Percentiles rank a stretch among this genome's conserved stretches.
Conservation (phyloP, 768 basidiomycete species). For the Suillus fuscotomentosus region DNA sequence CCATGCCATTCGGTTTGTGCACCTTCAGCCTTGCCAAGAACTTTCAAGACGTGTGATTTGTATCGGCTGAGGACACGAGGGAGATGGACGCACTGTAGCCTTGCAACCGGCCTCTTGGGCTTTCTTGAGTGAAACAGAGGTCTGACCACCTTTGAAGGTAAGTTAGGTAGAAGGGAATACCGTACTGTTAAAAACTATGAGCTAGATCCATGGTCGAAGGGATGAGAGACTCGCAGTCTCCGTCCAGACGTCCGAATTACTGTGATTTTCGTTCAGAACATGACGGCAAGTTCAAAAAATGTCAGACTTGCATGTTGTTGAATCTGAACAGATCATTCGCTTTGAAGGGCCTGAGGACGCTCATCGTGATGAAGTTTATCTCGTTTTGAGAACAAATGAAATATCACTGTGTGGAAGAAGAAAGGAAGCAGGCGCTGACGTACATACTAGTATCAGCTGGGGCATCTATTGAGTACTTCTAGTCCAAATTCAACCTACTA, state of each 20-base stretch:
- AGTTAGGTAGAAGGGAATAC: constrained; percentile 82
- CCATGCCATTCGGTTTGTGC: constrained; percentile 78
- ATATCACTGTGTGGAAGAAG: background rate
- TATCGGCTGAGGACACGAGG: constrained; percentile 4
- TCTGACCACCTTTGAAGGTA: constrained; percentile 94
- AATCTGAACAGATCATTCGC: constrained; percentile 91
- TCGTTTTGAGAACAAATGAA: background rate
- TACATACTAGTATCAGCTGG: background rate
- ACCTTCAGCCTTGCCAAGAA: constrained; percentile 94
- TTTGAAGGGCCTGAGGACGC: constrained; percentile 80
- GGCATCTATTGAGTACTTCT: background rate
- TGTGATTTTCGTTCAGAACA: constrained; percentile 5
- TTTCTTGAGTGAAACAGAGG: constrained; percentile 79
- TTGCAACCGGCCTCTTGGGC: constrained; percentile 82
- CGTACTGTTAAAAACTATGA: constrained; percentile 54
- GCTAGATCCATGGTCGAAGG: constrained; percentile 2
- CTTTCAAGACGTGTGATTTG: constrained; percentile 38
- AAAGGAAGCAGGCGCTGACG: background rate
- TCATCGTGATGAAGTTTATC: constrained; percentile 54
- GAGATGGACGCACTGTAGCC: constrained; percentile 72
- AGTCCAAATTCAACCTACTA: background rate
- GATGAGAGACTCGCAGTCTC: constrained; percentile 72
- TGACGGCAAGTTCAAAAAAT: background rate
- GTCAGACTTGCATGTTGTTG: constrained; percentile 73
- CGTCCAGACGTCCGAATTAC: constrained; percentile 95